Conservation (phyloP, 441 rosid genomes). For the Kokia cookei region DNA sequence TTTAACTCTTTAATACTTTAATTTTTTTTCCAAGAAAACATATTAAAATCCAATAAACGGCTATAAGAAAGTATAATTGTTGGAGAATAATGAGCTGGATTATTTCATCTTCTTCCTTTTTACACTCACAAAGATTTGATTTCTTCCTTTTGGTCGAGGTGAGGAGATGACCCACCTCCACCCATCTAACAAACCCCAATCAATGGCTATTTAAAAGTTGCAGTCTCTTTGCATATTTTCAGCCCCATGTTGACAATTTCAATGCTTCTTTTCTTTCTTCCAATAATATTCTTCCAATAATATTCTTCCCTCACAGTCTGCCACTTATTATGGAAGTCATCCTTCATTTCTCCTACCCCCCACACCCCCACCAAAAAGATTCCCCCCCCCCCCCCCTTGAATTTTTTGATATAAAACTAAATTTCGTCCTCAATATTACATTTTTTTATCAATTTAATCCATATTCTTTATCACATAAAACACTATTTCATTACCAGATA, state of each 20-base stretch:
- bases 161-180: neutral
- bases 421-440: too few species aligned
- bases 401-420: neutral
- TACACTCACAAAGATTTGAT: neutral
- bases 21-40: slow-evolving; percentile 17
- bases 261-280: neutral
- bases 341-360: neutral
- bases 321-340: slow-evolving; percentile 3
- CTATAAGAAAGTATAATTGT: slow-evolving; percentile 15
- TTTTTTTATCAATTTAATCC: too few species aligned
- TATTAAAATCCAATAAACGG: too few species aligned
- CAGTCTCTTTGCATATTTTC: neutral
- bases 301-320: neutral
- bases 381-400: neutral
- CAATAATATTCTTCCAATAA: neutral
- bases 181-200: neutral
- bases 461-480: neutral
- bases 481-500: neutral
- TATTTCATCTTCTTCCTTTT: slow-evolving; percentile 5
- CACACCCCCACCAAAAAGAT: neutral
- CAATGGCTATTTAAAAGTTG: slow-evolving; percentile 14
- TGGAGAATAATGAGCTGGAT: slow-evolving; percentile 25
- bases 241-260: neutral
- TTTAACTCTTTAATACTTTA: too few species aligned
- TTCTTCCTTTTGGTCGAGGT: neutral